Conservation (phyloP, 2,329 filamentous ascomycete genomes). For the Fusarium sp. region DNA sequence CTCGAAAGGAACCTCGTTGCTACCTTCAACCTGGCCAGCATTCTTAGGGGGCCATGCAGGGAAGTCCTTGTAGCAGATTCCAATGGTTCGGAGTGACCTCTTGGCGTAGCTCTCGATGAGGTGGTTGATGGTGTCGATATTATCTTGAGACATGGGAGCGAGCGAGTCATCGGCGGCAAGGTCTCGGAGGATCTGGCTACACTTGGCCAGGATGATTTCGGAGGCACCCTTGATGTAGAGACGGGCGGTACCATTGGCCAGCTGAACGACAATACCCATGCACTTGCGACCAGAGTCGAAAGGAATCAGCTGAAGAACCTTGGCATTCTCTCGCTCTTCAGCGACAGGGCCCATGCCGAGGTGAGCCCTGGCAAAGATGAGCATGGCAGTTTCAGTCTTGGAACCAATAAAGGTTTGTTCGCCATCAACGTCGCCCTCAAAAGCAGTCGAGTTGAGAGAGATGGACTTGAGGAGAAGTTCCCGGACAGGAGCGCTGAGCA, state of each 20-base stretch:
- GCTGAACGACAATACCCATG: slow-evolving; percentile 70
- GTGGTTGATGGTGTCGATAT: slow-evolving; percentile 68
- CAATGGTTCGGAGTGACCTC: slow-evolving; percentile 86
- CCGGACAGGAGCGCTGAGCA: slow-evolving; percentile 60
- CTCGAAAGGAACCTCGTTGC: slow-evolving; percentile 74
- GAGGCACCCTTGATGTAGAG: slow-evolving; percentile 75
- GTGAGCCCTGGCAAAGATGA: slow-evolving; percentile 76
- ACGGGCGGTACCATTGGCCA: slow-evolving; percentile 63
- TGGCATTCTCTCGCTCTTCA: slow-evolving; percentile 71
- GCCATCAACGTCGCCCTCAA: slow-evolving; percentile 79
- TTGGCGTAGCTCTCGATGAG: slow-evolving; percentile 84
- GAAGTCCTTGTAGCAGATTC: slow-evolving; percentile 86
- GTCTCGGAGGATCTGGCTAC: slow-evolving; percentile 63
- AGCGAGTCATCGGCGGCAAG: slow-evolving; percentile 59
- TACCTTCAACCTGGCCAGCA: slow-evolving; percentile 64
- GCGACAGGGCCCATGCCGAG: slow-evolving; percentile 75
- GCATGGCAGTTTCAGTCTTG: slow-evolving; percentile 81
- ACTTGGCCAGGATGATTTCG: slow-evolving; percentile 71
- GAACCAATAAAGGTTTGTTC: slow-evolving; percentile 77
- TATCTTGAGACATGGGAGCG: slow-evolving; percentile 62
- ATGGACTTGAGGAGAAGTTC: slow-evolving; percentile 70
- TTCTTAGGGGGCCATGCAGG: slow-evolving; percentile 83
- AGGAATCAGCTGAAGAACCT: slow-evolving; percentile 75
- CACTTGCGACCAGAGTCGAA: slow-evolving; percentile 83
- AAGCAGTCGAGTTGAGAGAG: slow-evolving; percentile 78